Evolutionary conservation across 129 eudicot genomes (phyloP).

Genomic region (Lonicera japonica): DNA sequence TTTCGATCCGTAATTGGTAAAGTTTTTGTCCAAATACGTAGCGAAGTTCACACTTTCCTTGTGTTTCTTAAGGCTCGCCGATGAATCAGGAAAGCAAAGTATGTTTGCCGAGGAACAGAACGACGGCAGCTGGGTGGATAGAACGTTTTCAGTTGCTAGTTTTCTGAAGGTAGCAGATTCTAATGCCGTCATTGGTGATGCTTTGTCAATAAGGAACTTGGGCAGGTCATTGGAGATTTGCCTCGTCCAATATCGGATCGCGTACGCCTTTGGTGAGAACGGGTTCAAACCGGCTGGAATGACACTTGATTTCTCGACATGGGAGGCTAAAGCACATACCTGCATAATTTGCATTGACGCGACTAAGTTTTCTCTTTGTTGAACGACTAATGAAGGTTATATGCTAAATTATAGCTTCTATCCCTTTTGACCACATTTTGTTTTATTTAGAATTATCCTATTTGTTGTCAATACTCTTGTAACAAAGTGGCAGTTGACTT

Average conservation of each 20-base stretch:
- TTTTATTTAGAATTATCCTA: too few species aligned
- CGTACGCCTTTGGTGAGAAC: constrained; percentile 23
- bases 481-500: too few species aligned
- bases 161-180: constrained; percentile 23
- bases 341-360: too few species aligned
- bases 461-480: too few species aligned
- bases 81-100: constrained; percentile 5
- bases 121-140: constrained; percentile 46
- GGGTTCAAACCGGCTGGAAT: constrained; percentile 13
- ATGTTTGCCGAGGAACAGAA: constrained; percentile 64
- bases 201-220: constrained; percentile 27
- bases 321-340: too few species aligned
- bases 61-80: not conserved
- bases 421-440: too few species aligned
- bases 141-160: constrained; percentile 41
- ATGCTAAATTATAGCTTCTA: too few species aligned
- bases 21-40: constrained; percentile 9
- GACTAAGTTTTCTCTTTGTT: too few species aligned
- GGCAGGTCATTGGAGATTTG: constrained; percentile 26
- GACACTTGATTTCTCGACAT: too few species aligned
- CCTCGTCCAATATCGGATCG: constrained; percentile 35
- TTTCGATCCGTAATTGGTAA: constrained; percentile 19
- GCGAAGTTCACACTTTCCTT: constrained; percentile 10
- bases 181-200: constrained; percentile 27
- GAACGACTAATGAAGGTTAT: too few species aligned